phyloP scores from a whole-genome alignment of 495 filamentous ascomycete species.

The Penicillium dipodomyicola region DNA sequence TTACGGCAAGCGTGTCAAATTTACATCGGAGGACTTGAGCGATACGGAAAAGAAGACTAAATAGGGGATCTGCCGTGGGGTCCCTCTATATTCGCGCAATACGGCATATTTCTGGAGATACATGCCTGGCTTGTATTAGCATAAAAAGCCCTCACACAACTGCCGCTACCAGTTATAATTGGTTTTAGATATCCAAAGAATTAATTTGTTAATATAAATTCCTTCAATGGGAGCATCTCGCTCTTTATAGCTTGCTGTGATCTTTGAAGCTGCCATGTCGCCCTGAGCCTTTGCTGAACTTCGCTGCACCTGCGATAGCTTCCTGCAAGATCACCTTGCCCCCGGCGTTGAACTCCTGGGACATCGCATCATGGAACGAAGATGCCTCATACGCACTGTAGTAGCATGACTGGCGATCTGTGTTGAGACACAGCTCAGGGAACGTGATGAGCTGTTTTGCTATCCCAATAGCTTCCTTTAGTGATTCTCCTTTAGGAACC shows the following conservation, averaged over 20 bases:
- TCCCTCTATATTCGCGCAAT: background rate
- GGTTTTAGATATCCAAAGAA: background rate
- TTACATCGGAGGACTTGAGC: constrained; percentile 38
- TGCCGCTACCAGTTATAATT: background rate
- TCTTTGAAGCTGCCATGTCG: constrained; percentile 42
- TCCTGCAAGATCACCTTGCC: constrained; percentile 36
- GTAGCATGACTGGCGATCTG: constrained; percentile 39
- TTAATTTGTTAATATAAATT: constrained; percentile 15
- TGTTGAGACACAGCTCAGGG: constrained; percentile 46
- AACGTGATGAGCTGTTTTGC: constrained; percentile 43
- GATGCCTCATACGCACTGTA: constrained; percentile 43
- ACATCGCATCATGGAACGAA: constrained; percentile 45
- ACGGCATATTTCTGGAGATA: background rate
- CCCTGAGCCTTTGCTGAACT: constrained; percentile 42
- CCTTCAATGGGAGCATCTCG: background rate
- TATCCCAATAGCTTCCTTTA: constrained; percentile 42
- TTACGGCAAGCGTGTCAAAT: constrained; percentile 62
- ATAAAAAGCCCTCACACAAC: background rate
- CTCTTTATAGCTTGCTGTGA: constrained; percentile 19
- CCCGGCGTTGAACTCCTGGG: constrained; percentile 42
- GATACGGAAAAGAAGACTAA: constrained; percentile 33
- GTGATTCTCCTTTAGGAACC: constrained; percentile 43
- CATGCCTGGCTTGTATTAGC: background rate
- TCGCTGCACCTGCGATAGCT: constrained; percentile 40
- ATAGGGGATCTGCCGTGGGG: constrained; percentile 1